Conservation (phyloP, 345 rosid species). For the Ailanthus altissimus region DNA sequence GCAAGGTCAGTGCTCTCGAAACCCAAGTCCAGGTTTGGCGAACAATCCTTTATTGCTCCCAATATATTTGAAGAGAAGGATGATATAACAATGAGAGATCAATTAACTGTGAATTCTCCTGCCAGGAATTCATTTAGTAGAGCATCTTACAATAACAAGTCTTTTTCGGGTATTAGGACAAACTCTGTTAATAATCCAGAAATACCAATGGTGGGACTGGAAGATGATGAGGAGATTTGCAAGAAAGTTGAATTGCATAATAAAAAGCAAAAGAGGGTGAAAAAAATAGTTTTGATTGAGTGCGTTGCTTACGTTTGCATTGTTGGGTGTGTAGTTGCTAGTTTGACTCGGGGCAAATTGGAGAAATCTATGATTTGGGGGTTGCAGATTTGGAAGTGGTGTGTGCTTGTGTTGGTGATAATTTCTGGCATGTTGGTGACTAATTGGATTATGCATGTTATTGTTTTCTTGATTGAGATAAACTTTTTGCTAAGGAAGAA, state of each 20-base stretch:
- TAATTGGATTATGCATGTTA: conserved; percentile 69
- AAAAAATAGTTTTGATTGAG: conserved; percentile 46
- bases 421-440: conserved; percentile 74
- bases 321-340: conserved; percentile 49
- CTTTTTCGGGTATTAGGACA: conserved; percentile 32
- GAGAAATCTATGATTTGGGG: conserved; percentile 47
- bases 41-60: conserved; percentile 47
- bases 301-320: conserved; percentile 44
- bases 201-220: conserved; percentile 39
- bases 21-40: conserved; percentile 85
- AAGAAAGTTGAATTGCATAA: conserved; percentile 50
- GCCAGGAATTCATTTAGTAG: conserved; percentile 36
- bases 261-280: conserved; percentile 38
- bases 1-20: conserved; percentile 60
- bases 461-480: conserved; percentile 74
- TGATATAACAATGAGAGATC: conserved; percentile 37
- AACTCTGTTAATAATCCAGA: conserved; percentile 39
- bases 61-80: conserved; percentile 40
- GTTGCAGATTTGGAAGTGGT: conserved; percentile 81
- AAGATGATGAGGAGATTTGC: conserved; percentile 57
- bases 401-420: conserved; percentile 69
- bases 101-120: conserved; percentile 36
- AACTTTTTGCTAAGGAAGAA: conserved; percentile 73
- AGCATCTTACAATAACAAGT: conserved; percentile 53
- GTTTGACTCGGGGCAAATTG: conserved; percentile 48